A percentile compares a stretch with the other conserved stretches of the same genome.
These are phyloP conservation scores for Crithidia thermophila DNA, from an alignment of 208 protist species.

Conservation along the genomic window DNA sequence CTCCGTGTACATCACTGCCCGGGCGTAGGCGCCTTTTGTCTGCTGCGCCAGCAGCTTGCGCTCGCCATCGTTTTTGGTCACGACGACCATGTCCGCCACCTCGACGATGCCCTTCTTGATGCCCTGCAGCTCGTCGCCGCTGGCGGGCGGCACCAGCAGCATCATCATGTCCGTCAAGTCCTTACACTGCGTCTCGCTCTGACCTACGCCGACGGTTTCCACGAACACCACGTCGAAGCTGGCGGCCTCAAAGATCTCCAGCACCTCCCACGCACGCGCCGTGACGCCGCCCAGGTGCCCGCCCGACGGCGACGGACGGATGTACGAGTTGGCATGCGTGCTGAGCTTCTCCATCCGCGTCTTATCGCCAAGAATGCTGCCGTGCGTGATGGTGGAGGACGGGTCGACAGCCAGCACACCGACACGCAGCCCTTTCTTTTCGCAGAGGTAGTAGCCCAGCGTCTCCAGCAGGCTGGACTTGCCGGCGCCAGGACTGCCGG, in stretches of 20 bases:
- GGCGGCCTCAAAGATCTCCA: slow-evolving; percentile 92
- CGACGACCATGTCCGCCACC: slow-evolving; percentile 92
- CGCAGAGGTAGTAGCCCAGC: slow-evolving; percentile 63
- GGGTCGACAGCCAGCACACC: slow-evolving; percentile 95
- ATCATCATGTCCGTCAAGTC: slow-evolving; percentile 93
- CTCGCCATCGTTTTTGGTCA: slow-evolving; percentile 95
- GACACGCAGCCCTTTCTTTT: slow-evolving; percentile 45
- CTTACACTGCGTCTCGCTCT: slow-evolving; percentile 84
- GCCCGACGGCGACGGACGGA: slow-evolving; percentile 90
- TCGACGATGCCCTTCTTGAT: slow-evolving; percentile 96
- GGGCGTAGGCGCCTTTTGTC: slow-evolving; percentile 46
- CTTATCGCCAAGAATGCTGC: slow-evolving; percentile 96
- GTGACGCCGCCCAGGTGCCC: slow-evolving; percentile 94
- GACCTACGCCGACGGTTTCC: slow-evolving; percentile 97
- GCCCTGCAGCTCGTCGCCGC: slow-evolving; percentile 94
- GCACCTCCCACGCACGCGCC: slow-evolving; percentile 87
- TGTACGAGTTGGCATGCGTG: slow-evolving; percentile 80
- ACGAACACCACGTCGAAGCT: slow-evolving; percentile 94
- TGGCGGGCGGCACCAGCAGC: slow-evolving; percentile 91
- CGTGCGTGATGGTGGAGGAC: slow-evolving; percentile 82
- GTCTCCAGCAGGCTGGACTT: slow-evolving; percentile 96
- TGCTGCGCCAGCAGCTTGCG: slow-evolving; percentile 48
- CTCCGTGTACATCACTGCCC: slow-evolving; percentile 64
- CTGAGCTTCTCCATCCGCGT: slow-evolving; percentile 94
- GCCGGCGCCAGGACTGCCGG: slow-evolving; percentile 94